Evolutionary conservation across 257 asterid species (phyloP), one percentile per base, ranked within the genome.

Genomic region (Ballota nigra): DNA sequence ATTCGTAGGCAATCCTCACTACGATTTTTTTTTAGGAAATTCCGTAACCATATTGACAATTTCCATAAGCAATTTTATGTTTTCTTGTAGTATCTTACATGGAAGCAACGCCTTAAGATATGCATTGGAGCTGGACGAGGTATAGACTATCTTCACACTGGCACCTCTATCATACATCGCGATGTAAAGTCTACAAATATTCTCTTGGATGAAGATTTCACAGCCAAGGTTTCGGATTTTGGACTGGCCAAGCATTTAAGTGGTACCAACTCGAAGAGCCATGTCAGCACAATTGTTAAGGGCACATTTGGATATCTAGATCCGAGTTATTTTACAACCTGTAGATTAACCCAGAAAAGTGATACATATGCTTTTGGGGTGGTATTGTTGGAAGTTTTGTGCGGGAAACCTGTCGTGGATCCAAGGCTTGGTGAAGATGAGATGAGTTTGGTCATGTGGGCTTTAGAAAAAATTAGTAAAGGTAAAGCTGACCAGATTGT

Each of bases 71-170:
- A n/a, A n/a, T n/a, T n/a, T n/a, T n/a, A n/a, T n/a, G n/a, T n/a
- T n/a, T n/a, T n/a, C n/a, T n/a, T n/a, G n/a, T n/a, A n/a, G n/a
- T n/a, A n/a, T 34, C 68, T 34, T 3, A 62, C 18, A 1, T 38
- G 53, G 53, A 63, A 63, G 53, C 20, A 33, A 11, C 34, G 68
- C 19, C 53, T 36, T 12, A 40, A 20, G 5, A 5, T 36, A 18
- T 18, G 53, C 68, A 63, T 63, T 20, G 68, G 68, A 63, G 68
- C 68, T 38, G 53, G 2, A 16, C 68, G 33, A 38, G 53, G 68
- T 4, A 9, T 63, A 5, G 53, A 36, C 6, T 63, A 63, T 20
- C 68, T 63, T 63, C 68, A 63, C 33, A 38, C 53, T 18, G 53
- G 53, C 5, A 36, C 11, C 33, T 63, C 33, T 3, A 36, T 63